Evolutionary conservation across 805 yeast species (phyloP).

Genomic region (Ogataea wickerhamii): DNA sequence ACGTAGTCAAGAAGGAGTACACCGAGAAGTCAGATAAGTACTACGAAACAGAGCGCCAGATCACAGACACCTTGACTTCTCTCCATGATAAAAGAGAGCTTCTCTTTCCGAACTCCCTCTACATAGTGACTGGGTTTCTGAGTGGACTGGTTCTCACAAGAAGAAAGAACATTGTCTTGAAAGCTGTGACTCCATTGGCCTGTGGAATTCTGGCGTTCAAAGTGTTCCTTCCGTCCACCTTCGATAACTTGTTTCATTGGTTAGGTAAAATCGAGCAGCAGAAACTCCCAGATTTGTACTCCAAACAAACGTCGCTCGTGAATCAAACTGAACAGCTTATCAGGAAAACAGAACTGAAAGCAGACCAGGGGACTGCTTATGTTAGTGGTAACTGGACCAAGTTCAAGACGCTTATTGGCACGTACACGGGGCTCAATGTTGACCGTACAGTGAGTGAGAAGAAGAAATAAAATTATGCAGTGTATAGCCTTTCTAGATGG

Average conservation of each 20-base stretch:
- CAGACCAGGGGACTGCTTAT: slow-evolving; percentile 37
- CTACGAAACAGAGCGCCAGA: slow-evolving; percentile 57
- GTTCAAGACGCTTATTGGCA: slow-evolving; percentile 44
- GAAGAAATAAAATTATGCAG: no score
- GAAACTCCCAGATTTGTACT: slow-evolving; percentile 59
- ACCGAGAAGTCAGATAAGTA: slow-evolving; percentile 48
- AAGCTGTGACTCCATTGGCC: slow-evolving; percentile 52
- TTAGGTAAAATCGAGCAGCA: slow-evolving; percentile 59
- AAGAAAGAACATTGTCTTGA: slow-evolving; percentile 54
- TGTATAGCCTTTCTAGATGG: slow-evolving; percentile 1
- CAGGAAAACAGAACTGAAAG: slow-evolving; percentile 40
- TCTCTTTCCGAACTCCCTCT: slow-evolving; percentile 65
- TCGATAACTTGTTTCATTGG: slow-evolving; percentile 52
- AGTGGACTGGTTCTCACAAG: slow-evolving; percentile 74
- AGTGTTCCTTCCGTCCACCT: slow-evolving; percentile 71
- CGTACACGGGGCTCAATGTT: slow-evolving; percentile 64
- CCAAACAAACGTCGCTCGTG: slow-evolving; percentile 43
- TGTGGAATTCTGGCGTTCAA: slow-evolving; percentile 65
- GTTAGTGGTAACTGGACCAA: slow-evolving; percentile 31
- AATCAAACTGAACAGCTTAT: slow-evolving; percentile 33
- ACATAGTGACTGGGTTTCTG: slow-evolving; percentile 63
- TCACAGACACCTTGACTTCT: slow-evolving; percentile 58
- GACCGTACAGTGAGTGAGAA: slow-evolving; percentile 59
- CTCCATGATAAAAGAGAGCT: slow-evolving; percentile 66
- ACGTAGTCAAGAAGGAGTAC: slow-evolving; percentile 36